Evolutionary conservation across 306 rosid genomes (phyloP), one percentile per base, ranked within the genome.

Genomic region (Trifolium dubium): DNA sequence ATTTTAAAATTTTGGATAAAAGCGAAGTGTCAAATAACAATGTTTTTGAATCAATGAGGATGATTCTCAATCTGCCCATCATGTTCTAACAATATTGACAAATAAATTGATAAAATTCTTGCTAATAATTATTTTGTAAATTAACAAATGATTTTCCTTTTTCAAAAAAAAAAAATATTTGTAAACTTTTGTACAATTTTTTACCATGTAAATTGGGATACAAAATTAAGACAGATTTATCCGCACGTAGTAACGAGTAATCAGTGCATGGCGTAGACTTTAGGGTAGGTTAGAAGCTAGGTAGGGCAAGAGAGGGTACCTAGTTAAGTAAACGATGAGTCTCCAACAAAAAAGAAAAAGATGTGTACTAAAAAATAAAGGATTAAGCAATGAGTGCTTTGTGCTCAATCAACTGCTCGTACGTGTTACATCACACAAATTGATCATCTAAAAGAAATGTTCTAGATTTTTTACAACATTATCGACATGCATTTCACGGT

Each of bases 241-340:
- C 15, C 61, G 66, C 23, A 43, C 80, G 69, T 64, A 81, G 70
- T 77, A 55, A 75, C 35, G 64, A 5, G 64, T 43, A 53, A 69
- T 65, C 55, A 81, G 81, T 75, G 81, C 84, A 81, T 81, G 81
- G 77, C 64, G 31, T 23, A 75, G 69, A 43, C 54, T 15, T 50
- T 80, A 55, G 74, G 81, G 77, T 76, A 63, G 81, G 68, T 67
- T 11, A 70, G 49, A 17, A 71, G 60, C 67, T 68, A 60, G 68
- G 70, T 70, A 69, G 40, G 43, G 15, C 10, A 75, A 75, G 69
- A 64, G 5, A 41, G 69, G 73, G 77, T 66, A 71, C 74, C 78
- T 64, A 35, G 78, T 64, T 64, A 58, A 75, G 73, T 62, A 62
- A 75, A 62, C 62, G 53, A 66, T 50, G 76, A 40, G 32, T 37